phyloP scores from a whole-genome alignment of 2,329 filamentous ascomycete species.

The Balansia obtecta region DNA sequence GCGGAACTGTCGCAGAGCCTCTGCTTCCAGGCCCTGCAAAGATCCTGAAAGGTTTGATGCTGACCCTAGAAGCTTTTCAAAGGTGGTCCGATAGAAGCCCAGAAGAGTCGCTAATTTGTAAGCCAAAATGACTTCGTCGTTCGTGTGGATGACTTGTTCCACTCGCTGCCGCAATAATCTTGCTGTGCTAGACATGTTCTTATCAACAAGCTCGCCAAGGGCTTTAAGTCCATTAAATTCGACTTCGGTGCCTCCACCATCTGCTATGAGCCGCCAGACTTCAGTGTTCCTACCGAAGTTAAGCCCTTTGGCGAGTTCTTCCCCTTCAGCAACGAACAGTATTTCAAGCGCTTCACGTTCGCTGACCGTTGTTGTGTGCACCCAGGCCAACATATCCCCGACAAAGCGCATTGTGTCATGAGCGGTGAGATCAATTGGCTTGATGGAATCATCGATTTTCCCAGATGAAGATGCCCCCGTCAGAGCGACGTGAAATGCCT shows the following conservation, averaged over 20 bases:
- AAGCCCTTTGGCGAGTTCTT: conserved; percentile 74
- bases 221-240: conserved; percentile 73
- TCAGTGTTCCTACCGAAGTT: conserved; percentile 71
- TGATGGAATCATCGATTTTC: conserved; percentile 49
- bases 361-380: conserved; percentile 85
- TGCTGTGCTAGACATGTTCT: conserved; percentile 69
- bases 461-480: conserved; percentile 56
- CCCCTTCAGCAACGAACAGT: conserved; percentile 80
- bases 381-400: conserved; percentile 96
- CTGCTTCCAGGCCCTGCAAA: conserved; percentile 56
- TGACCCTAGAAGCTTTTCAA: conserved; percentile 62
- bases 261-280: conserved; percentile 59
- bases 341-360: conserved; percentile 87
- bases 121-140: conserved; percentile 77
- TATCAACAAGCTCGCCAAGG: conserved; percentile 74
- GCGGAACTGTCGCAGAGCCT: conserved; percentile 72
- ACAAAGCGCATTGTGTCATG: conserved; percentile 87
- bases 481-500: conserved; percentile 78
- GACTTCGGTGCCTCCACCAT: conserved; percentile 40
- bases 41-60: conserved; percentile 58
- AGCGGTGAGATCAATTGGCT: conserved; percentile 87
- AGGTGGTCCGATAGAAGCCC: conserved; percentile 79
- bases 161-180: conserved; percentile 79
- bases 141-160: conserved; percentile 83
- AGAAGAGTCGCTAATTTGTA: conserved; percentile 87